A percentile compares a stretch with the other conserved stretches of the same genome.
phyloP scores from a whole-genome alignment of 2,329 filamentous ascomycete species.

The Hypoxylon sp. region DNA sequence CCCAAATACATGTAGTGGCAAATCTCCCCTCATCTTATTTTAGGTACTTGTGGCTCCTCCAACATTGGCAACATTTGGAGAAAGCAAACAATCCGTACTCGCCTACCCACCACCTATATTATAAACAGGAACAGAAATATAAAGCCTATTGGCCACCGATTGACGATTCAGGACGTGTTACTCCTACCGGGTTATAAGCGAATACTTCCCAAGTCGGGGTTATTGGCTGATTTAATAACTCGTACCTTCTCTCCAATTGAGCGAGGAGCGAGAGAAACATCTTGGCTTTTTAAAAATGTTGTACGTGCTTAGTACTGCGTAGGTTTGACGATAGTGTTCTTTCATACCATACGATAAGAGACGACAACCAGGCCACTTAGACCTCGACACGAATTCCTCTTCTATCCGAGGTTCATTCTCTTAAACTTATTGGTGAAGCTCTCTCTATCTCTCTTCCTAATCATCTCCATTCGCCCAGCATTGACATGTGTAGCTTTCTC shows the following conservation, averaged over 20 bases:
- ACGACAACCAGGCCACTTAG: constrained; percentile 27
- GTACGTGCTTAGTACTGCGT: constrained; percentile 2
- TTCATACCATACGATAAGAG: constrained; percentile 17
- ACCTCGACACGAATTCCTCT: constrained; percentile 29
- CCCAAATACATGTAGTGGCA: constrained; percentile 10
- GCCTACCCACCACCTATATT: constrained; percentile 1
- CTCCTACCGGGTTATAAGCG: constrained; percentile 3
- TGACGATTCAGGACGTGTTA: constrained; percentile 17
- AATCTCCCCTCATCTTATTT: constrained; percentile 27
- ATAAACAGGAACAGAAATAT: neutral
- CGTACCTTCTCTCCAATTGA: constrained; percentile 7
- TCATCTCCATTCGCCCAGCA: neutral
- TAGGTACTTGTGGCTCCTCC: constrained; percentile 18
- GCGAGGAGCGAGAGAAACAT: neutral
- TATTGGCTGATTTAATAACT: constrained; percentile 27
- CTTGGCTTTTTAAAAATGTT: constrained; percentile 14
- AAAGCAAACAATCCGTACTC: constrained; percentile 25
- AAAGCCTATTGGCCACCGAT: constrained; percentile 16
- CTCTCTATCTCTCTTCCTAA: neutral
- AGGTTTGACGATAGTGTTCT: neutral
- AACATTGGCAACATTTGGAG: constrained; percentile 28
- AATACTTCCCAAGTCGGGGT: constrained; percentile 17
- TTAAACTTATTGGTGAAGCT: constrained; percentile 9
- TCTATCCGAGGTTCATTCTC: neutral
- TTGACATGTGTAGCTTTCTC: neutral